Evolutionary conservation across 1,139 yeast genomes (phyloP).

Genomic region (Debaryomyces coudertii): DNA sequence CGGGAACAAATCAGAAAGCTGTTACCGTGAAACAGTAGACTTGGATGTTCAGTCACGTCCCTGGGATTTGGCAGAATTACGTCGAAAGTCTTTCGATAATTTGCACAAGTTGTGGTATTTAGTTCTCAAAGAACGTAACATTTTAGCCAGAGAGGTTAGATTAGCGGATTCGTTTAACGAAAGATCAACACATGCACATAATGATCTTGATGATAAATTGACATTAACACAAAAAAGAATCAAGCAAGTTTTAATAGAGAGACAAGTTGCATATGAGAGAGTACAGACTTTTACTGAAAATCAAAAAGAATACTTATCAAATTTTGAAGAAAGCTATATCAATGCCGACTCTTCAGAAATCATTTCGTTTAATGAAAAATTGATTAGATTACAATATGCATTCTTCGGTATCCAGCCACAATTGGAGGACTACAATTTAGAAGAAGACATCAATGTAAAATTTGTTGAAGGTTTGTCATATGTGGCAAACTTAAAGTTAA

Average conservation of each 20-base stretch:
- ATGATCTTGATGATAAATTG: slow-evolving; percentile 40
- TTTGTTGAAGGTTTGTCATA: slow-evolving; percentile 70
- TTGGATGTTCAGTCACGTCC: slow-evolving; percentile 65
- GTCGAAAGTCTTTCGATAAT: slow-evolving; percentile 91
- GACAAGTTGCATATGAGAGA: slow-evolving; percentile 72
- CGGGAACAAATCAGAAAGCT: slow-evolving; percentile 46
- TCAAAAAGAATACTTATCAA: slow-evolving; percentile 52
- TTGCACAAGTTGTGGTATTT: slow-evolving; percentile 90
- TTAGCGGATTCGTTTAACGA: slow-evolving; percentile 36
- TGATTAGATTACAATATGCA: slow-evolving; percentile 79
- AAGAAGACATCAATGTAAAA: slow-evolving; percentile 54
- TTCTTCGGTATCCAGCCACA: slow-evolving; percentile 72
- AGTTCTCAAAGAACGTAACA: slow-evolving; percentile 80
- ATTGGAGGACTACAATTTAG: slow-evolving; percentile 42
- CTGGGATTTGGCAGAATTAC: slow-evolving; percentile 87
- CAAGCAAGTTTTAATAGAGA: slow-evolving; percentile 84
- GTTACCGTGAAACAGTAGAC: slow-evolving; percentile 62
- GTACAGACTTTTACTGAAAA: slow-evolving; percentile 55
- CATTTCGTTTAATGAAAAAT: slow-evolving; percentile 63
- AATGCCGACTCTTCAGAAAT: slow-evolving; percentile 60
- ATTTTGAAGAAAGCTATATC: slow-evolving; percentile 62
- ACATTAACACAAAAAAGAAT: slow-evolving; percentile 57
- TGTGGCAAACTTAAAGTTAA: slow-evolving; percentile 67
- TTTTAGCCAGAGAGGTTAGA: slow-evolving; percentile 73
- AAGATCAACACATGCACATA: slow-evolving; percentile 28